Conservation (phyloP, 2,329 filamentous ascomycete genomes). For the Ceratocystiopsis sp. region DNA sequence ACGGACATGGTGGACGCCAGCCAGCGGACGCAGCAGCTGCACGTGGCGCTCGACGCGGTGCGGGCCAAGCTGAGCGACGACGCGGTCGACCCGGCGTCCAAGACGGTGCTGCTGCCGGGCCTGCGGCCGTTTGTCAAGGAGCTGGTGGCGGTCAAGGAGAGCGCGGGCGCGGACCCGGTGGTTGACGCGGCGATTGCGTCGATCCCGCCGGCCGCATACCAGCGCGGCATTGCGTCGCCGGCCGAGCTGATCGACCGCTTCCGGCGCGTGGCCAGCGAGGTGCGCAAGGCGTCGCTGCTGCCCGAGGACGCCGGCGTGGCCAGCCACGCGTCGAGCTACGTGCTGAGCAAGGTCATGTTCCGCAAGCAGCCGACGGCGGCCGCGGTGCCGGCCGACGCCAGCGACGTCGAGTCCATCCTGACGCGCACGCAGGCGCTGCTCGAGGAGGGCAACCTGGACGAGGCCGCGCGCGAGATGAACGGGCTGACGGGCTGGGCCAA, state of each 20-base stretch:
- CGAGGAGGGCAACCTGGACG: slow-evolving; percentile 85
- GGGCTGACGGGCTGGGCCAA: slow-evolving; percentile 85
- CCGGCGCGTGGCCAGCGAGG: slow-evolving; percentile 78
- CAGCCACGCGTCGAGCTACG: slow-evolving; percentile 76
- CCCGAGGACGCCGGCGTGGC: slow-evolving; percentile 90
- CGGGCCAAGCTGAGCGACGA: not conserved
- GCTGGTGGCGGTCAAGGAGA: slow-evolving; percentile 85
- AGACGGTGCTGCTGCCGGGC: slow-evolving; percentile 29
- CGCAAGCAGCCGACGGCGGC: slow-evolving; percentile 50
- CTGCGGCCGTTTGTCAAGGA: slow-evolving; percentile 81
- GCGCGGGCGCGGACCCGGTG: slow-evolving; percentile 66
- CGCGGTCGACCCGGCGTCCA: not conserved
- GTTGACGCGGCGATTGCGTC: slow-evolving; percentile 91
- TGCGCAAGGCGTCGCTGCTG: slow-evolving; percentile 82
- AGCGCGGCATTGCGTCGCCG: slow-evolving; percentile 70
- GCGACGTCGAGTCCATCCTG: slow-evolving; percentile 84
- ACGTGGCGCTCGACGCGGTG: slow-evolving; percentile 43
- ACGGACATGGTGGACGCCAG: slow-evolving; percentile 80
- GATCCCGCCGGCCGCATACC: slow-evolving; percentile 86
- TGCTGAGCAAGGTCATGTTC: slow-evolving; percentile 90
- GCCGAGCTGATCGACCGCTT: slow-evolving; percentile 89
- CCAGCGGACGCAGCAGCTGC: slow-evolving; percentile 86
- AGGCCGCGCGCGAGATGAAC: slow-evolving; percentile 89
- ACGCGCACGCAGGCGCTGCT: slow-evolving; percentile 76
- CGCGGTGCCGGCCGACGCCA: slow-evolving; percentile 38